Evolutionary conservation across 139 green algal genomes (phyloP), one percentile per base, ranked within the genome.

Genomic region (Diplosphaera chodatii): DNA sequence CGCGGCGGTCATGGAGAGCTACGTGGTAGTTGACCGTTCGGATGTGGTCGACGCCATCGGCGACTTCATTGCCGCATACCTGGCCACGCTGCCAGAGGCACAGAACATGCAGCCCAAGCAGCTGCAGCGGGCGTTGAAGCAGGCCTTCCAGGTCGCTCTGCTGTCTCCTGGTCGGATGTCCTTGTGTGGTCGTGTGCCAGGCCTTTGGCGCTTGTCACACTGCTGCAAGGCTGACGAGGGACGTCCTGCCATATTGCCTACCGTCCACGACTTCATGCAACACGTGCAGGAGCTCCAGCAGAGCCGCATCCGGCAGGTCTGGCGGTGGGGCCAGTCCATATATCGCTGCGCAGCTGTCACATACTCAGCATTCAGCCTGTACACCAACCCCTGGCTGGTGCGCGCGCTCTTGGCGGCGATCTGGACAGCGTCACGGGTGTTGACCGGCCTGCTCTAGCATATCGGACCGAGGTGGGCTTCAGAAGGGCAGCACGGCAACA

Each of bases 351-450:
- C 66, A 6, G 78, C 81, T 10, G 68, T 89, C 23, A 70, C 40
- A 23, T 85, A 80, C 62, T 79, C 78, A 21, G 83, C 78, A 22
- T 86, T 88, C 69, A 64, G 65, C 23, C 73, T 78, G 23, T 89
- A 82, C 63, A 76, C 79, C n/a, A 88, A 89, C 71, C 84, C 84
- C 28, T 88, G 82, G 82, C 66, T 87, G 25, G 84, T 82, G 21
- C 63, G 80, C 23, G 84, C 84, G 0, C 34, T 87, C 32, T 68
- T 87, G 67, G 71, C 75, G 13, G 80, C 80, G 16, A 63, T 87
- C 10, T 86, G 77, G 75, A 85, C 79, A 27, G 71, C 67, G 20
- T 34, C 70, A 32, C 71, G 74, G 1, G 28, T 81, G 23, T 41
- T 80, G 48, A 31, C 75, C 21, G 64, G 69, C 22, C 16, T 59